These are phyloP conservation scores for Skeletonema potamos DNA, from an alignment of 108 stramenopile species.

Conservation along the genomic window DNA sequence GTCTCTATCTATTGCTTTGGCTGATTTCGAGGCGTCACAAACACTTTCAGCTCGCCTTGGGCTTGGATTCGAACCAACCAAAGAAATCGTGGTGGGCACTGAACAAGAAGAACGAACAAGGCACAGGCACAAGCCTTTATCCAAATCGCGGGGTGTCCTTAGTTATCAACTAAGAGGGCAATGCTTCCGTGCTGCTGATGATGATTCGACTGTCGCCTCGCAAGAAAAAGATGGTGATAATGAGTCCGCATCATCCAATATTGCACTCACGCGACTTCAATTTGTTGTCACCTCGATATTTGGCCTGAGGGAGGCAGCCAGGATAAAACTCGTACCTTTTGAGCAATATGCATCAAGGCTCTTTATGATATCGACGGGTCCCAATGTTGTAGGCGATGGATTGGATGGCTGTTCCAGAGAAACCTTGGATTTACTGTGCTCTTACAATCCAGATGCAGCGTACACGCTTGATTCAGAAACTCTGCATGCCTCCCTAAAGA, in stretches of 20 bases:
- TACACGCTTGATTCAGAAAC: conserved; percentile 49
- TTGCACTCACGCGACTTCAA: conserved; percentile 66
- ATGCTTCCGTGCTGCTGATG: conserved; percentile 33
- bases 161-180: conserved; percentile 37
- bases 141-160: conserved; percentile 31
- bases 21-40: conserved; percentile 77
- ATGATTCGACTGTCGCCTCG: conserved; percentile 44
- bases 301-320: conserved; percentile 74
- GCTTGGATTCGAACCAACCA: conserved; percentile 7
- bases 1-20: conserved; percentile 70
- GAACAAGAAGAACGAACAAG: conserved; percentile 18
- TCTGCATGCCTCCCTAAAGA: conserved; percentile 28
- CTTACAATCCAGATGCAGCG: conserved; percentile 70
- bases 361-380: conserved; percentile 59
- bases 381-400: conserved; percentile 70
- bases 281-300: conserved; percentile 76
- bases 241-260: conserved; percentile 63
- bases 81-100: background rate
- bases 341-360: conserved; percentile 60
- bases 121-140: conserved; percentile 14
- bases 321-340: conserved; percentile 50
- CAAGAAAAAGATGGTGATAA: conserved; percentile 53
- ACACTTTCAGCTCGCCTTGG: conserved; percentile 64
- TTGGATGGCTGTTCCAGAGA: conserved; percentile 72
- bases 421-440: conserved; percentile 70